Evolutionary conservation across 1,139 yeast species (phyloP), one percentile per base, ranked within the genome.

Genomic region (Blastobotrys apis): DNA sequence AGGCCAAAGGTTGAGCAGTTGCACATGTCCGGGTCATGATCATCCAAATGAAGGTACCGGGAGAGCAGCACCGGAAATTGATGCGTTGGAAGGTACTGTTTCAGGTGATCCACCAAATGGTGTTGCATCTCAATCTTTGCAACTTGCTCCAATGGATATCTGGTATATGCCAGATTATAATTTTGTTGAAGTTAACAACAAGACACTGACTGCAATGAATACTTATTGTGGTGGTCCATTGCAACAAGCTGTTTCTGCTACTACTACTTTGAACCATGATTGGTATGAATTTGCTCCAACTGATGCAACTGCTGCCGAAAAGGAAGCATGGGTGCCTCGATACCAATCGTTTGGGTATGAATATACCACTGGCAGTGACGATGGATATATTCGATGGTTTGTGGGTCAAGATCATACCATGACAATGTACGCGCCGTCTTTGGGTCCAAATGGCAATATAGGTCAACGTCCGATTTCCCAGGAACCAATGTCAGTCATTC

Each of bases 1-100:
- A 0, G 95, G 95, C 21, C 94, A 85, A 67, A 74, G 75, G 47
- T 69, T 86, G 48, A 78, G 72, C 59, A 60, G 68, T 22, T 86
- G 95, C 66, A 78, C 85, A 0, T 86, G 95, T 67, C 67, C 71
- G 37, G 86, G 82, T 17, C 84, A 79, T 54, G 85, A 80, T 41
- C 95, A 85, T 61, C 95, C 95, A 30, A 84, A 80, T 56, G 74
- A 70, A 4, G 95, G 95, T 32, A 64, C 64, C 1, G 95, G 95
- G 20, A 75, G 95, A 61, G 94, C 95, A 41, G 94, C 94, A 0
- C 94, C 95, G 1, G 95, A 86, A 72, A 83, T 86, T 54, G 95
- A 86, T 75, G 78, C 80, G 33, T 58, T 86, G 39, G 95, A 86
- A 74, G 95, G 84, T 47, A 81, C 82, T 48, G 74, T 75, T 4